phyloP scores from a whole-genome alignment of 805 yeast species.

The Pichia deserticola region DNA sequence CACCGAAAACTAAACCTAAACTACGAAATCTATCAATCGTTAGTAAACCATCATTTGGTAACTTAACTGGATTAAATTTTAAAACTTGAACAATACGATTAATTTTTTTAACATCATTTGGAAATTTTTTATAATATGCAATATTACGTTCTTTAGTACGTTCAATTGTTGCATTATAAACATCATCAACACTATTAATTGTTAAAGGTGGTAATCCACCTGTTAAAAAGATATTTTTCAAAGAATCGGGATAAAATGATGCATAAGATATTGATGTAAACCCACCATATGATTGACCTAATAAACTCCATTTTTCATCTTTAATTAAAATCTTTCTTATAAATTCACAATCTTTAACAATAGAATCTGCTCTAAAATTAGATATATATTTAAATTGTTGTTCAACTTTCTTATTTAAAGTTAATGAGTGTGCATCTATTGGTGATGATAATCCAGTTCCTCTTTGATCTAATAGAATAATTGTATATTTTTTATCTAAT shows the following conservation, averaged over 20 bases:
- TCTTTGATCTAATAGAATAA: constrained; percentile 45
- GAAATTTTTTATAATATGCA: constrained; percentile 42
- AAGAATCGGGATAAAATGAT: constrained; percentile 19
- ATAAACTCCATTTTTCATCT: constrained; percentile 38
- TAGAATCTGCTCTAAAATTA: constrained; percentile 46
- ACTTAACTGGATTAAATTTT: constrained; percentile 19
- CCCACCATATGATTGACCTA: constrained; percentile 26
- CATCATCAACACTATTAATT: constrained; percentile 34
- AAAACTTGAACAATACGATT: constrained; percentile 32
- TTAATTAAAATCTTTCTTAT: constrained; percentile 32
- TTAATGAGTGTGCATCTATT: constrained; percentile 29
- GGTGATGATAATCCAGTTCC: constrained; percentile 54
- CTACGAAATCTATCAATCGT: constrained; percentile 47
- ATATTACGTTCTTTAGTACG: constrained; percentile 41
- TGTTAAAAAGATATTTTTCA: constrained; percentile 40
- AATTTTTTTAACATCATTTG: constrained; percentile 37
- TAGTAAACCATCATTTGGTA: constrained; percentile 47
- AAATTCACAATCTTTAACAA: constrained; percentile 43
- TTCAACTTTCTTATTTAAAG: constrained; percentile 11
- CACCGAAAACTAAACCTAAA: constrained; percentile 46
- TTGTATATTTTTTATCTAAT: constrained; percentile 16
- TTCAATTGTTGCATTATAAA: constrained; percentile 40
- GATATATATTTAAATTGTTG: constrained; percentile 33
- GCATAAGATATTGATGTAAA: constrained; percentile 9
- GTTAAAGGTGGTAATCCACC: constrained; percentile 56